Conservation (phyloP, 306 rosid genomes). For the Hippophae gyantsensis region DNA sequence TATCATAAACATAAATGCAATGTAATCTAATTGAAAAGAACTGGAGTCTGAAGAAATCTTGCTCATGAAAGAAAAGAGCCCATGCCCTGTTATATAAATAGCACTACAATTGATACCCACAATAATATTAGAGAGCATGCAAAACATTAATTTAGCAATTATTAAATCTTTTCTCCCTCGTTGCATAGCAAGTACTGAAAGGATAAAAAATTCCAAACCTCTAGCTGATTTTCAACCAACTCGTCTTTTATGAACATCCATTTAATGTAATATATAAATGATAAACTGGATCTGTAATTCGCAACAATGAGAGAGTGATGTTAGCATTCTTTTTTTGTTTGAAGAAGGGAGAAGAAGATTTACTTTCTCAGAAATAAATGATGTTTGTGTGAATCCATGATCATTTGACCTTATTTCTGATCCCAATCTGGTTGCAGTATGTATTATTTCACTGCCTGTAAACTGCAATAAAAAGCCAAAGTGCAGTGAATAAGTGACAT, state of each 20-base stretch:
- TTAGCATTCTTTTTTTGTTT: not conserved
- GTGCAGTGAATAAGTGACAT: conserved; percentile 5
- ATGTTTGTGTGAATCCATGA: conserved; percentile 29
- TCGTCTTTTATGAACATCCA: no score
- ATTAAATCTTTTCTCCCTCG: not conserved
- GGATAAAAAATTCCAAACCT: no score
- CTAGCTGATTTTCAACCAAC: no score
- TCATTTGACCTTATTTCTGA: conserved; percentile 35
- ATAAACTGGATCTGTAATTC: not conserved
- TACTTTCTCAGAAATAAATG: conserved; percentile 42
- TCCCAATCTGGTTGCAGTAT: conserved; percentile 33
- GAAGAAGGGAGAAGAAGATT: conserved; percentile 19
- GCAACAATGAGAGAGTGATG: not conserved
- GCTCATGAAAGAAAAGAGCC: not conserved
- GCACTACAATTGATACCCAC: not conserved
- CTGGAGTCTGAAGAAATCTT: not conserved
- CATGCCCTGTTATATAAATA: no score
- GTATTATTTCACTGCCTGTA: conserved; percentile 36
- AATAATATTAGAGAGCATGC: not conserved
- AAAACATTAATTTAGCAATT: not conserved
- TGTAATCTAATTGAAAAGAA: not conserved
- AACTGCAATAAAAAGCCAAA: conserved; percentile 34
- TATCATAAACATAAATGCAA: not conserved
- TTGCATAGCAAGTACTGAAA: no score
- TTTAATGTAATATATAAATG: not conserved